A percentile compares a stretch with the other conserved stretches of the same genome.
These are phyloP conservation scores for Myxozyma mucilagina DNA, from an alignment of 805 yeast genomes.

Conservation along the genomic window DNA sequence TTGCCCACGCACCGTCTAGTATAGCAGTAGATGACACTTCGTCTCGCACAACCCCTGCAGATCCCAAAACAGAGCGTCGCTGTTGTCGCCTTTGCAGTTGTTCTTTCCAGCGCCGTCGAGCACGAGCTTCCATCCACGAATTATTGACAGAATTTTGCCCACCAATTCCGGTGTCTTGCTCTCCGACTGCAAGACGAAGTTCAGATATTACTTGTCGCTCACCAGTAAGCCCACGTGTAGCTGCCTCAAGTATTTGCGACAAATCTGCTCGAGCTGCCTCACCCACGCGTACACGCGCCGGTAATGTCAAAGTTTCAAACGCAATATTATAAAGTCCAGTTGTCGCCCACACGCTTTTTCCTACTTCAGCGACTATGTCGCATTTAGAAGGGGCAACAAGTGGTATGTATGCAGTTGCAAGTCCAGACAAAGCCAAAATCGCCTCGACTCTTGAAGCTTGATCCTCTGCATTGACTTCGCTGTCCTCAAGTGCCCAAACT, in stretches of 20 bases:
- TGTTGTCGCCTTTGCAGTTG: not conserved
- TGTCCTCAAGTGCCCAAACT: slow-evolving; percentile 49
- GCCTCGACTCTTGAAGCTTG: slow-evolving; percentile 20
- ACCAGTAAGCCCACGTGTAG: slow-evolving; percentile 11
- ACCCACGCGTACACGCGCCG: slow-evolving; percentile 15
- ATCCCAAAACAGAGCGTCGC: not conserved
- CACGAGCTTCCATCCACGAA: slow-evolving; percentile 10
- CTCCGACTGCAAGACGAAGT: slow-evolving; percentile 1
- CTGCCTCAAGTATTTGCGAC: slow-evolving; percentile 11
- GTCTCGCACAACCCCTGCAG: slow-evolving; percentile 8
- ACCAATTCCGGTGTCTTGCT: not conserved
- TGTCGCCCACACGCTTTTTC: slow-evolving; percentile 22
- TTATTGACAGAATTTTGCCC: slow-evolving; percentile 7
- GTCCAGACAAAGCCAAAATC: slow-evolving; percentile 9
- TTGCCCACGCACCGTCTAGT: not conserved
- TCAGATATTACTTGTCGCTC: slow-evolving; percentile 10
- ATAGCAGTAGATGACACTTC: not conserved
- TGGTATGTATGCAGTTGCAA: slow-evolving; percentile 31
- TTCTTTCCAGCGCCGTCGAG: not conserved
- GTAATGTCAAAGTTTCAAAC: slow-evolving; percentile 31
- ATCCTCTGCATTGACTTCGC: not conserved
- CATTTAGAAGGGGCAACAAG: slow-evolving; percentile 12
- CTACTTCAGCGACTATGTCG: not conserved
- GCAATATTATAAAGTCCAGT: slow-evolving; percentile 24
- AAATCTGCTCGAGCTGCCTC: slow-evolving; percentile 4